These are phyloP conservation scores for Botryotinia convoluta DNA, from an alignment of 2,329 filamentous ascomycete genomes.

Conservation along the genomic window DNA sequence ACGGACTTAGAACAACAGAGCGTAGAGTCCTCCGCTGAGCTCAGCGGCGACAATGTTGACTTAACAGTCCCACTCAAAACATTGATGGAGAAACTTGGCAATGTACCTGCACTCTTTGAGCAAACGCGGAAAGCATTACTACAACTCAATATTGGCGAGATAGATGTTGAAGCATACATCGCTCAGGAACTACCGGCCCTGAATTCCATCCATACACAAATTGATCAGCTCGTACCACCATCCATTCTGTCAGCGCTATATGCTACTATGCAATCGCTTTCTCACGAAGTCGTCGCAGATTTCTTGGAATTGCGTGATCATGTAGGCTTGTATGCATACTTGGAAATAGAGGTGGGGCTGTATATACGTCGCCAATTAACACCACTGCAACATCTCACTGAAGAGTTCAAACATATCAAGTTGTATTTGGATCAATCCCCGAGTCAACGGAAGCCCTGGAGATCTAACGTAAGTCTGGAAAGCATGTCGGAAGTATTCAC, in stretches of 20 bases:
- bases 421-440: background rate
- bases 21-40: background rate
- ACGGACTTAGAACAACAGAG: background rate
- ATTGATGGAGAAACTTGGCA: background rate
- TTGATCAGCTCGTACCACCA: slow-evolving; percentile 8
- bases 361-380: background rate
- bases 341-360: background rate
- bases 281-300: background rate
- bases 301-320: background rate
- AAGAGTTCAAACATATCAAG: slow-evolving; percentile 1
- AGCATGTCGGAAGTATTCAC: background rate
- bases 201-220: background rate
- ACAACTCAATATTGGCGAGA: background rate
- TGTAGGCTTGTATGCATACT: background rate
- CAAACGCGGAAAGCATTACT: background rate
- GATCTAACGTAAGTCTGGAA: background rate
- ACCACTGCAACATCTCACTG: background rate
- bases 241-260: background rate
- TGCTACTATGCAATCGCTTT: background rate
- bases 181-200: background rate
- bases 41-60: background rate
- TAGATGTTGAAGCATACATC: background rate
- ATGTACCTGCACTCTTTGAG: background rate
- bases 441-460: background rate
- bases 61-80: background rate